Percentiles rank a stretch among this genome's conserved stretches.
These are phyloP conservation scores for Cercospora berteroae DNA, from an alignment of 2,329 filamentous ascomycete species.

Conservation along the genomic window DNA sequence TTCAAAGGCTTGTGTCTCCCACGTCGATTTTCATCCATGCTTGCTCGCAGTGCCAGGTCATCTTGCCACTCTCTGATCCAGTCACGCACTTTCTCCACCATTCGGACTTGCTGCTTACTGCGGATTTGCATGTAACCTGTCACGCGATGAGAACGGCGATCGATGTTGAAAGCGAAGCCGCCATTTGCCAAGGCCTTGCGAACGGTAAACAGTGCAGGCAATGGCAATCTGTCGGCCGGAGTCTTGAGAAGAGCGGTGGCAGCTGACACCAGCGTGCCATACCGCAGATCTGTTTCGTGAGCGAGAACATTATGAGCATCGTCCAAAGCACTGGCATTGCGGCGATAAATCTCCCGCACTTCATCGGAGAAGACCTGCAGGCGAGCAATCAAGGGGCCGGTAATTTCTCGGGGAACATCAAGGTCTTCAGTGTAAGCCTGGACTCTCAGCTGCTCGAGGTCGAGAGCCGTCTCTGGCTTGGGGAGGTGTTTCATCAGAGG, in stretches of 20 bases:
- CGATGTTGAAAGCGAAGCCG: slow-evolving; percentile 61
- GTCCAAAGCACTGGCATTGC: slow-evolving; percentile 48
- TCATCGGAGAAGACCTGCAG: slow-evolving; percentile 47
- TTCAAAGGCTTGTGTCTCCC: slow-evolving; percentile 17
- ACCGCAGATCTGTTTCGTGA: slow-evolving; percentile 44
- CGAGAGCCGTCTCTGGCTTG: slow-evolving; percentile 36
- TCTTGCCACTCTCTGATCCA: slow-evolving; percentile 58
- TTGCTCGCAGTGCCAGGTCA: slow-evolving; percentile 38
- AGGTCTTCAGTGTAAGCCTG: slow-evolving; percentile 40
- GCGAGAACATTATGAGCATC: slow-evolving; percentile 50
- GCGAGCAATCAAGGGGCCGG: slow-evolving; percentile 44
- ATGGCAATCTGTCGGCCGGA: slow-evolving; percentile 31
- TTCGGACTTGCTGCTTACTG: slow-evolving; percentile 54
- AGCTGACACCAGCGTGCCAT: slow-evolving; percentile 50
- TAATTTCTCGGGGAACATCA: slow-evolving; percentile 47
- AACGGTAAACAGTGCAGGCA: slow-evolving; percentile 62
- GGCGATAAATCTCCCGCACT: slow-evolving; percentile 49
- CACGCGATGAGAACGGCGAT: slow-evolving; percentile 49
- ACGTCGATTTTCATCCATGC: slow-evolving; percentile 19
- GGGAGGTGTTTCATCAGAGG: slow-evolving; percentile 55
- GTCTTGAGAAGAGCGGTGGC: slow-evolving; percentile 43
- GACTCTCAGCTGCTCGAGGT: slow-evolving; percentile 34
- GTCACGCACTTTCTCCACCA: slow-evolving; percentile 51
- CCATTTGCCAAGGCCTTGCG: slow-evolving; percentile 62
- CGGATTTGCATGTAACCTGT: slow-evolving; percentile 63